Conservation (phyloP, 768 basidiomycete species). For the Sarcodon aspratus region DNA sequence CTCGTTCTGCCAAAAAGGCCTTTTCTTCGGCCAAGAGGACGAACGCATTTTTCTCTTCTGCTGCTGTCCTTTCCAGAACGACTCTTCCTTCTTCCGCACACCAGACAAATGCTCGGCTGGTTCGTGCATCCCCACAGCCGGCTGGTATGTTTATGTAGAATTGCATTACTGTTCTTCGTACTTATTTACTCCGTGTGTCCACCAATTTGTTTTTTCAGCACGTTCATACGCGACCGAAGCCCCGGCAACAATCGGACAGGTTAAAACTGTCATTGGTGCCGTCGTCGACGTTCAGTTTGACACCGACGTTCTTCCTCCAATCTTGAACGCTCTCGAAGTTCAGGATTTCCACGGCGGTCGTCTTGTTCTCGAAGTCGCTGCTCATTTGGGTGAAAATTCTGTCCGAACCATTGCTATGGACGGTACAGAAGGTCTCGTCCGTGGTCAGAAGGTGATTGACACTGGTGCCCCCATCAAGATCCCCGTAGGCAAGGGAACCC, state of each 20-base stretch:
- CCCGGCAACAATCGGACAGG: slow-evolving; percentile 57
- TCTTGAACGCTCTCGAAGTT: slow-evolving; percentile 98
- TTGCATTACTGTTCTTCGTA: slow-evolving; percentile 2
- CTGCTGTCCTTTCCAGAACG: slow-evolving; percentile 38
- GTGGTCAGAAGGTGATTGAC: slow-evolving; percentile 95
- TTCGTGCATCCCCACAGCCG: slow-evolving; percentile 34
- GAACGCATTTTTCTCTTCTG: slow-evolving; percentile 73
- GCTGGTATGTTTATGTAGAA: slow-evolving; percentile 33
- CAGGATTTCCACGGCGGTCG: slow-evolving; percentile 89
- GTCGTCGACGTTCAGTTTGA: slow-evolving; percentile 99
- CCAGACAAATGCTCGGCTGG: slow-evolving; percentile 37
- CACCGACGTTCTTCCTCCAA: slow-evolving; percentile 87
- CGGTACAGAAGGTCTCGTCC: slow-evolving; percentile 99
- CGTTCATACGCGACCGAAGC: slow-evolving; percentile 92
- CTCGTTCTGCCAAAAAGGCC: slow-evolving; percentile 48
- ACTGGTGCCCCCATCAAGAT: slow-evolving; percentile 95
- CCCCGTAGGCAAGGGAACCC: slow-evolving; percentile 88
- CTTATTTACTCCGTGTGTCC: slow-evolving; percentile 4
- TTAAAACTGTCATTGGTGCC: slow-evolving; percentile 99
- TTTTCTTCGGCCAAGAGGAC: slow-evolving; percentile 65
- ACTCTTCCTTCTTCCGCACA: slow-evolving; percentile 33
- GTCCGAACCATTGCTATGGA: slow-evolving; percentile 99
- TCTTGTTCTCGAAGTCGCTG: slow-evolving; percentile 97
- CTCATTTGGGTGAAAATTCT: slow-evolving; percentile 97
- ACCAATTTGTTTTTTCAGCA: slow-evolving; percentile 23